These are phyloP conservation scores for Neurospora discreta DNA, from an alignment of 495 filamentous ascomycete genomes.

Conservation along the genomic window DNA sequence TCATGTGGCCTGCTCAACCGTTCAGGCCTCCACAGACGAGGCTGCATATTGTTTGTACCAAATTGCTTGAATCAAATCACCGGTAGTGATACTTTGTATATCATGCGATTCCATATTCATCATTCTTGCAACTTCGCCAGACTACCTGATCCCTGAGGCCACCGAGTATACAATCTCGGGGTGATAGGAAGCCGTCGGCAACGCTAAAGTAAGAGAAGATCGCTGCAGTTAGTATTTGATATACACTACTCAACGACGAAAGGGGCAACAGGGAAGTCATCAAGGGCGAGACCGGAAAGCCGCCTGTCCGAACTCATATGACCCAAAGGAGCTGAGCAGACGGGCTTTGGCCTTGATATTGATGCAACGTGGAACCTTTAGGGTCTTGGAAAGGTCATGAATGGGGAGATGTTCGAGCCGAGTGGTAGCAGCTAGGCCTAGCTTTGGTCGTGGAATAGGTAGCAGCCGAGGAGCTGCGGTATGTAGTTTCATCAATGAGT, in stretches of 20 bases:
- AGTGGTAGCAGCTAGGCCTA: background rate
- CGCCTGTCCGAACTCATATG: background rate
- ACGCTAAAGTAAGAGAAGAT: background rate
- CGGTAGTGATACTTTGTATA: background rate
- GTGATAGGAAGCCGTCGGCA: background rate
- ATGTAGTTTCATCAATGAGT: background rate
- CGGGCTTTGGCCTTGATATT: background rate
- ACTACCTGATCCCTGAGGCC: background rate
- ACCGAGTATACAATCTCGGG: background rate
- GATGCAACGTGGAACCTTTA: background rate
- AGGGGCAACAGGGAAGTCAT: background rate
- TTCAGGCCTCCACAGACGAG: background rate
- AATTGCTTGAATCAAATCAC: background rate
- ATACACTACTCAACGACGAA: background rate
- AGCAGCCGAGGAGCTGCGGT: background rate
- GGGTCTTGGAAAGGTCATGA: background rate
- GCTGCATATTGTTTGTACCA: background rate
- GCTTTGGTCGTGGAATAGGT: background rate
- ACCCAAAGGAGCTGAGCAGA: background rate
- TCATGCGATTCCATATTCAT: background rate
- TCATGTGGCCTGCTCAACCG: background rate
- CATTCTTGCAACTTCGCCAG: background rate
- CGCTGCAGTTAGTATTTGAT: background rate
- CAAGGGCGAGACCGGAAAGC: background rate
- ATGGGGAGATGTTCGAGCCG: background rate